phyloP scores from a whole-genome alignment of 78 protist genomes.

The Parvularia atlantis region DNA sequence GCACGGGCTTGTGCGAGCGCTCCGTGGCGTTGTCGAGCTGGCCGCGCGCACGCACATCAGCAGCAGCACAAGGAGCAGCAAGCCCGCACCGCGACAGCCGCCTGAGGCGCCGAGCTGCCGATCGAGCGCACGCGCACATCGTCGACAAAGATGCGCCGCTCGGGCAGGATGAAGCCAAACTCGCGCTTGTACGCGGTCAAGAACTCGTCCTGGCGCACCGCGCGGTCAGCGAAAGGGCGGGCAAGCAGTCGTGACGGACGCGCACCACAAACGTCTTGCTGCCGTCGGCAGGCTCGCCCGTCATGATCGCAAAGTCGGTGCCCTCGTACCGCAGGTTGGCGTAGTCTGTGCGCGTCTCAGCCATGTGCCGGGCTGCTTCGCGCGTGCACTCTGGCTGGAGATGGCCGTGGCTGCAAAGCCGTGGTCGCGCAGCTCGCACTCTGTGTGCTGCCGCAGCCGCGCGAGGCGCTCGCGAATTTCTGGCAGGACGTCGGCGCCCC shows the following conservation, averaged over 20 bases:
- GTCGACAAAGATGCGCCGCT: conserved; percentile 62
- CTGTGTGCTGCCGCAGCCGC: neutral
- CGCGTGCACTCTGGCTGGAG: too few relatives aligned
- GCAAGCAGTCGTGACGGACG: too few relatives aligned
- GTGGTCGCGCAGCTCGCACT: neutral
- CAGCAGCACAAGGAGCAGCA: too few relatives aligned
- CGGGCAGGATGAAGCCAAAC: conserved; percentile 31
- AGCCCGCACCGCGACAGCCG: neutral
- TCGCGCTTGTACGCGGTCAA: conserved; percentile 52
- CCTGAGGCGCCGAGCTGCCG: neutral
- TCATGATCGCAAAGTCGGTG: conserved; percentile 48
- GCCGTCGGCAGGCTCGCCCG: too few relatives aligned
- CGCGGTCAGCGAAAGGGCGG: too few relatives aligned
- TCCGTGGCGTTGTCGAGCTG: too few relatives aligned
- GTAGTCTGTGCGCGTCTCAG: too few relatives aligned
- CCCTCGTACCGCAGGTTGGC: conserved; percentile 41
- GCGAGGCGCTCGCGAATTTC: neutral
- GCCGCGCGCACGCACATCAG: neutral
- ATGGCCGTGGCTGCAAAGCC: conserved; percentile 6
- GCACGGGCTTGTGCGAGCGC: too few relatives aligned
- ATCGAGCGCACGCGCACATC: conserved; percentile 71
- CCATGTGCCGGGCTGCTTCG: too few relatives aligned
- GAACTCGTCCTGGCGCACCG: conserved; percentile 22
- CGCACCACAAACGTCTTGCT: too few relatives aligned
- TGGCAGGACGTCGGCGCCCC: neutral